phyloP scores from a whole-genome alignment of 495 filamentous ascomycete genomes.

The Thozetella sp. region DNA sequence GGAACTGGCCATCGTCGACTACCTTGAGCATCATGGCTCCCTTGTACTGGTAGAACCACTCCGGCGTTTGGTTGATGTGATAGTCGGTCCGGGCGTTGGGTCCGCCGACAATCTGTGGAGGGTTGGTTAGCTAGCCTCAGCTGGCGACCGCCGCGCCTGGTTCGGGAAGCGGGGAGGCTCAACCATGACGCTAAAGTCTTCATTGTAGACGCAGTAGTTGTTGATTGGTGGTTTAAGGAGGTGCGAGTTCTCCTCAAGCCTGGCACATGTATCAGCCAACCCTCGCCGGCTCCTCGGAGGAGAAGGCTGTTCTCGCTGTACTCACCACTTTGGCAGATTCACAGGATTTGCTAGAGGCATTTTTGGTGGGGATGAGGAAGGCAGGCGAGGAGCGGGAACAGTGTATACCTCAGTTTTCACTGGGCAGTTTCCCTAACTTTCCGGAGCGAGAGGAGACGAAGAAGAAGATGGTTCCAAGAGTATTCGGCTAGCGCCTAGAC shows the following conservation, averaged over 20 bases:
- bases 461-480: too few species aligned
- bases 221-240: constrained; percentile 94
- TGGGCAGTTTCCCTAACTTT: too few species aligned
- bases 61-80: constrained; percentile 95
- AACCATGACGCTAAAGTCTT: constrained; percentile 78
- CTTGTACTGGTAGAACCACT: constrained; percentile 97
- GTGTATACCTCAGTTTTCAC: neutral
- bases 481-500: too few species aligned
- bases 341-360: constrained; percentile 56
- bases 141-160: neutral
- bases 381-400: neutral
- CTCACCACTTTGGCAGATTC: constrained; percentile 86
- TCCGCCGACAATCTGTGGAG: constrained; percentile 81
- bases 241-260: constrained; percentile 91
- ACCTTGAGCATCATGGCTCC: constrained; percentile 94
- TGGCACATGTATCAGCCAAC: constrained; percentile 35
- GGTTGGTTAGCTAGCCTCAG: constrained; percentile 2
- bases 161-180: constrained; percentile 2
- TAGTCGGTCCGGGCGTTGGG: constrained; percentile 97
- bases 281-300: neutral
- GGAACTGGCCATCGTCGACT: constrained; percentile 69
- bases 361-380: constrained; percentile 4
- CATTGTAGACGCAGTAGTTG: constrained; percentile 94
- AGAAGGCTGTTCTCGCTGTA: constrained; percentile 3
- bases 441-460: too few species aligned